phyloP scores from a whole-genome alignment of 2,329 filamentous ascomycete species.

The Fusarium pseudoanthophilum region DNA sequence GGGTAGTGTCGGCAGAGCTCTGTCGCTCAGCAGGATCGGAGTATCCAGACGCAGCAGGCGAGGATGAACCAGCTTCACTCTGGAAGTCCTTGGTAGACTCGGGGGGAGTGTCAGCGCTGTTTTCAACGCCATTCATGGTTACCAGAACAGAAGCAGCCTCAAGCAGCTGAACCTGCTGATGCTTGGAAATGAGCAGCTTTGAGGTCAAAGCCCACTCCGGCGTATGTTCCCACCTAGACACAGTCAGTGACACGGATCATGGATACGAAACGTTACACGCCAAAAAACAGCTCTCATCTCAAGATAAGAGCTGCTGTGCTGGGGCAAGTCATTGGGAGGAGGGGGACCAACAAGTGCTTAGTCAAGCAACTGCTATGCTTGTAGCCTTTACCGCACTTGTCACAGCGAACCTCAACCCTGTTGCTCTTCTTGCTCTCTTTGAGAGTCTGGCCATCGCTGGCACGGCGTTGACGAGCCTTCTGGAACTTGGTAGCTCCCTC shows the following conservation, averaged over 20 bases:
- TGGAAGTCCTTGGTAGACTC: constrained; percentile 74
- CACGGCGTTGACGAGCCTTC: constrained; percentile 66
- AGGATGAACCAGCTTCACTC: constrained; percentile 85
- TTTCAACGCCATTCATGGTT: constrained; percentile 76
- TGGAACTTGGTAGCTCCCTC: constrained; percentile 62
- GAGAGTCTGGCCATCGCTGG: constrained; percentile 88
- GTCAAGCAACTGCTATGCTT: constrained; percentile 99
- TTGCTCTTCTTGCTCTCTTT: constrained; percentile 88
- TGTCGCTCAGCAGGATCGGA: constrained; percentile 80
- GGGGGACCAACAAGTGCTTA: constrained; percentile 98
- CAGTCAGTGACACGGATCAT: constrained; percentile 44
- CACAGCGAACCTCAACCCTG: constrained; percentile 89
- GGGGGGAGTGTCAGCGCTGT: constrained; percentile 68
- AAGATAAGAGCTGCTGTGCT: constrained; percentile 46
- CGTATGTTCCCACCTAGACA: constrained; percentile 93
- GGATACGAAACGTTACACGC: constrained; percentile 30
- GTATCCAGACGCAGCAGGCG: constrained; percentile 82
- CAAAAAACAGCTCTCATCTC: constrained; percentile 20
- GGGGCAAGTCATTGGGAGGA: constrained; percentile 58
- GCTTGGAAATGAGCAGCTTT: constrained; percentile 98
- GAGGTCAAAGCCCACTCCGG: constrained; percentile 98
- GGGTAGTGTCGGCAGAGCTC: constrained; percentile 93
- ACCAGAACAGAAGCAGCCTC: constrained; percentile 97
- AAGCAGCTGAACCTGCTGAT: constrained; percentile 97
- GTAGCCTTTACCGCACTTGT: constrained; percentile 99